phyloP scores from a whole-genome alignment of 495 filamentous ascomycete species.

The Podospora tetraspora region DNA sequence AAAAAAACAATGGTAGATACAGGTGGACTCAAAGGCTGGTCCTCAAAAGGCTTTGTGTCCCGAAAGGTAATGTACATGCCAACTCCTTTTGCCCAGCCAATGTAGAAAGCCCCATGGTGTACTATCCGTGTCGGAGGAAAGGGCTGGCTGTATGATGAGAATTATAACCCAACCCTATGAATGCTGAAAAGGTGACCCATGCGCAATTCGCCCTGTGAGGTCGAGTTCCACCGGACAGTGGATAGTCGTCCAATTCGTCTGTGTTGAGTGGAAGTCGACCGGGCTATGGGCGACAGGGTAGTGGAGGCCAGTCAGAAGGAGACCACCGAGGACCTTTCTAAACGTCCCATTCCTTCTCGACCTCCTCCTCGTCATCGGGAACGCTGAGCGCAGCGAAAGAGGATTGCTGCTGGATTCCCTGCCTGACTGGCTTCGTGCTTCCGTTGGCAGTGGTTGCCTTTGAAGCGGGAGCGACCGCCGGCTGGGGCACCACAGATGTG shows the following conservation, averaged over 20 bases:
- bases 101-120: slow-evolving; percentile 8
- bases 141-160: background rate
- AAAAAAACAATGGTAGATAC: background rate
- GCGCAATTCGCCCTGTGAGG: background rate
- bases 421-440: slow-evolving; percentile 17
- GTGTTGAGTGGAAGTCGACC: background rate
- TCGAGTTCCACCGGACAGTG: background rate
- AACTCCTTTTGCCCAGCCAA: background rate
- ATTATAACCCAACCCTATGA: background rate
- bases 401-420: slow-evolving; percentile 36
- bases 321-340: background rate
- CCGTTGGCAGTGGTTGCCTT: slow-evolving; percentile 21
- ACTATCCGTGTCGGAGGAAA: background rate
- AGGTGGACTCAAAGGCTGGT: background rate
- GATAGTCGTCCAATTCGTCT: background rate
- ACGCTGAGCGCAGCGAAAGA: slow-evolving; percentile 47
- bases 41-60: background rate
- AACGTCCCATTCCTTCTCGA: slow-evolving; percentile 48
- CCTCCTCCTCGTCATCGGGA: slow-evolving; percentile 35
- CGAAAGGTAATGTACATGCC: background rate
- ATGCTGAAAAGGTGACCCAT: background rate
- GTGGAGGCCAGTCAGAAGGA: background rate
- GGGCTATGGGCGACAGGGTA: background rate
- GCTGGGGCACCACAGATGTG: slow-evolving; percentile 5
- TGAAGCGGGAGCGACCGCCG: slow-evolving; percentile 23